These are phyloP conservation scores for Grosmannia serpens DNA, from an alignment of 2,329 filamentous ascomycete genomes.

Conservation along the genomic window DNA sequence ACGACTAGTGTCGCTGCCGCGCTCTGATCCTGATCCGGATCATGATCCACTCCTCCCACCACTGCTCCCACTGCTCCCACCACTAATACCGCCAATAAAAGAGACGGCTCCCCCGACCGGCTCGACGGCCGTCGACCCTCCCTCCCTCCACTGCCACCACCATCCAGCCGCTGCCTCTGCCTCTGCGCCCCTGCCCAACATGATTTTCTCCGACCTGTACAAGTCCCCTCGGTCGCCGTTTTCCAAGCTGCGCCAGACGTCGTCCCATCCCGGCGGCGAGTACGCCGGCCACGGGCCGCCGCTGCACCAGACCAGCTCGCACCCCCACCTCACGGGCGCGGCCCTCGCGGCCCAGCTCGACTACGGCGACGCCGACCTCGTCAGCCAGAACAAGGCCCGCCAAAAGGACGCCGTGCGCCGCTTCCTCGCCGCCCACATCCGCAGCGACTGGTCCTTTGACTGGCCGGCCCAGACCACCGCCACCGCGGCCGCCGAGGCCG, in stretches of 20 bases:
- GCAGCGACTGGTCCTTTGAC: constrained; percentile 47
- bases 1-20: not conserved
- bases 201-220: constrained; percentile 50
- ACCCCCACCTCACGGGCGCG: constrained; percentile 12
- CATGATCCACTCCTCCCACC: not conserved
- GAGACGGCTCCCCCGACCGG: not conserved
- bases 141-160: not conserved
- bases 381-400: constrained; percentile 49
- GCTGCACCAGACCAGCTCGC: not conserved
- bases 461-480: constrained; percentile 32
- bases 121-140: not conserved
- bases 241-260: constrained; percentile 36
- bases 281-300: not conserved
- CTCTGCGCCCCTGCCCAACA: constrained; percentile 20
- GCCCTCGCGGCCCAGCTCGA: constrained; percentile 17
- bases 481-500: not conserved
- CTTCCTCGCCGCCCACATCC: constrained; percentile 41
- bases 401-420: constrained; percentile 52
- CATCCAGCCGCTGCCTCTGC: not conserved
- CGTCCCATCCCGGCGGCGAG: constrained; percentile 4
- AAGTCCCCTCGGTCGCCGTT: constrained; percentile 43
- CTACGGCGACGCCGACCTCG: constrained; percentile 44
- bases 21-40: not conserved
- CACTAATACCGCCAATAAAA: constrained; percentile 7
- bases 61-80: too few species aligned